phyloP scores from a whole-genome alignment of 2,329 filamentous ascomycete genomes.

The Colletotrichum viniferum region DNA sequence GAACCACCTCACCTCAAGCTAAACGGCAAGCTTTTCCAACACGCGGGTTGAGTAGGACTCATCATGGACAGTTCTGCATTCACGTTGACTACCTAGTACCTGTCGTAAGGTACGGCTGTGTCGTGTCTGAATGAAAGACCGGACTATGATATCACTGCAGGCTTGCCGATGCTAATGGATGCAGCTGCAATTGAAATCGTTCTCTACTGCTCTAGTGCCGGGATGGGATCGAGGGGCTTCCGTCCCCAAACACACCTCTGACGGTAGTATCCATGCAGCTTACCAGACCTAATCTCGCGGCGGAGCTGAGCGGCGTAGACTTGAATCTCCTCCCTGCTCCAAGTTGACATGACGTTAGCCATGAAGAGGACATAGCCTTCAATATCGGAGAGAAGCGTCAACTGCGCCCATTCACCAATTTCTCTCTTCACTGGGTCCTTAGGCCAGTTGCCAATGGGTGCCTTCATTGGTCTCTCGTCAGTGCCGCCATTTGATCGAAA shows the following conservation, averaged over 20 bases:
- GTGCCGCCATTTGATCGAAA: not conserved
- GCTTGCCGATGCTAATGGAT: accelerated
- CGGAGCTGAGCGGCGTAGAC: slow-evolving; percentile 38
- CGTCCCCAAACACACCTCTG: slow-evolving; percentile 32
- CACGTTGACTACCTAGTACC: too few relatives aligned
- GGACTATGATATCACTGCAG: not conserved
- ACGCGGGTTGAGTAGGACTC: too few relatives aligned
- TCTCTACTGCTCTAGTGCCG: not conserved
- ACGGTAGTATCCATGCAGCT: slow-evolving; percentile 31
- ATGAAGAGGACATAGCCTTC: slow-evolving; percentile 38
- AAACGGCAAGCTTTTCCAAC: too few relatives aligned
- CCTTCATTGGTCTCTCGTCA: not conserved
- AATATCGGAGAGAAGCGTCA: slow-evolving; percentile 34
- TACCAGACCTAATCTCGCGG: slow-evolving; percentile 32
- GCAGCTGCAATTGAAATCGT: not conserved
- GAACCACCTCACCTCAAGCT: too few relatives aligned
- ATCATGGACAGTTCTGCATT: too few relatives aligned
- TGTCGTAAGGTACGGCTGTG: too few relatives aligned
- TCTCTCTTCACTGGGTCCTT: slow-evolving; percentile 38
- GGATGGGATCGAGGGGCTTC: slow-evolving; percentile 20
- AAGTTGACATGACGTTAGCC: slow-evolving; percentile 37
- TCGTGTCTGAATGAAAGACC: not conserved
- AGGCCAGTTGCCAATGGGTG: slow-evolving; percentile 45
- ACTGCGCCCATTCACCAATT: slow-evolving; percentile 37
- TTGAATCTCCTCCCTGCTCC: slow-evolving; percentile 36